Evolutionary conservation across 2,329 filamentous ascomycete genomes (phyloP).

Genomic region (Alternaria rosae): DNA sequence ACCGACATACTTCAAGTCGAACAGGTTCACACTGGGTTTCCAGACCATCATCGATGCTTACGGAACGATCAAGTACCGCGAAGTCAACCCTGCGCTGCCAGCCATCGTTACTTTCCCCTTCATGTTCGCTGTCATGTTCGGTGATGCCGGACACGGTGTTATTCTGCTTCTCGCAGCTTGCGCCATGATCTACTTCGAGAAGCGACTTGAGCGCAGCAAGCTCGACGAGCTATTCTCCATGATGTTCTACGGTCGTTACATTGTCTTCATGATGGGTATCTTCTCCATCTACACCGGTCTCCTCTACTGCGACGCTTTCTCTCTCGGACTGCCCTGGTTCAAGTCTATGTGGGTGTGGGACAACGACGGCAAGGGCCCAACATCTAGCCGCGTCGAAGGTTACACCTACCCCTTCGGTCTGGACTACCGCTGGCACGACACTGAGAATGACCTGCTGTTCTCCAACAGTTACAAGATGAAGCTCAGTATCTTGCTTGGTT

Average conservation of each 20-base stretch:
- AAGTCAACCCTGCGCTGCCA: constrained; percentile 94
- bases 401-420: constrained; percentile 96
- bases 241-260: constrained; percentile 99
- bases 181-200: constrained; percentile 98
- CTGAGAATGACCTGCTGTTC: constrained; percentile 94
- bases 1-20: constrained; percentile 96
- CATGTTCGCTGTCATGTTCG: constrained; percentile 99
- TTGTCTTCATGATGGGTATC: constrained; percentile 96
- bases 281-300: constrained; percentile 98
- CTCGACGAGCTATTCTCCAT: constrained; percentile 97
- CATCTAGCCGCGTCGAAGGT: constrained; percentile 68
- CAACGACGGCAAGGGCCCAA: constrained; percentile 68
- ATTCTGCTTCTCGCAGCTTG: constrained; percentile 85
- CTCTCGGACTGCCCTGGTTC: constrained; percentile 88
- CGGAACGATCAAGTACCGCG: constrained; percentile 94
- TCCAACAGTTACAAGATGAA: constrained; percentile 99
- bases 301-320: constrained; percentile 98
- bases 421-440: constrained; percentile 95
- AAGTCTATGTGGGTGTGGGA: constrained; percentile 91
- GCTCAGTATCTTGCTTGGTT: constrained; percentile 95
- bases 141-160: constrained; percentile 91
- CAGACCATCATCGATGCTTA: constrained; percentile 99
- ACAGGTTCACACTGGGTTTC: constrained; percentile 97
- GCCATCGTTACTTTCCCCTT: constrained; percentile 99
- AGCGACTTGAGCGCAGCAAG: constrained; percentile 80